Evolutionary conservation across 2,329 filamentous ascomycete species (phyloP).

Genomic region (Claviceps fusiformis): DNA sequence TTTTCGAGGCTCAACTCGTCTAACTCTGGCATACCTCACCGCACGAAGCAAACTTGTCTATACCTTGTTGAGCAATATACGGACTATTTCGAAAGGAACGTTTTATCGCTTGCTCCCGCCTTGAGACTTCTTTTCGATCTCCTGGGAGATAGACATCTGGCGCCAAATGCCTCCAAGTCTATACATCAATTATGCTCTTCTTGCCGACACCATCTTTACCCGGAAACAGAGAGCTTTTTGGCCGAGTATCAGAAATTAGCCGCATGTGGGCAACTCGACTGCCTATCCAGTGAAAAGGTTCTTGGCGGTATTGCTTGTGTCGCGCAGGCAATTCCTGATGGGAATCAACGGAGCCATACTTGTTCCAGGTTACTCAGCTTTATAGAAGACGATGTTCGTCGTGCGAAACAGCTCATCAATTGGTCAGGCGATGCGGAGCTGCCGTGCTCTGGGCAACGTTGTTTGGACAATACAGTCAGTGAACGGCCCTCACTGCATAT

Average conservation of each 20-base stretch:
- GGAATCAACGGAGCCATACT: conserved; percentile 37
- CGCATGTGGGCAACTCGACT: conserved; percentile 43
- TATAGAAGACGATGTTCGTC: conserved; percentile 41
- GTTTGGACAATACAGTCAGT: conserved; percentile 17
- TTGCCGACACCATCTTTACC: conserved; percentile 54
- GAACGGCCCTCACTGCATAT: conserved; percentile 35
- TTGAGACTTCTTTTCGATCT: conserved; percentile 63
- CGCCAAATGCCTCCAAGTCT: conserved; percentile 57
- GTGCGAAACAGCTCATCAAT: conserved; percentile 12
- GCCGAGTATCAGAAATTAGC: conserved; percentile 54
- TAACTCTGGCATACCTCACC: conserved; percentile 40
- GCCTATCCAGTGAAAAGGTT: conserved; percentile 57
- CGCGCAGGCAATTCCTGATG: conserved; percentile 54
- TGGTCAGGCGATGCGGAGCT: conserved; percentile 3
- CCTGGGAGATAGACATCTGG: conserved; percentile 47
- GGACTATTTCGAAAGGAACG: conserved; percentile 61
- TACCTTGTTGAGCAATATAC: conserved; percentile 59
- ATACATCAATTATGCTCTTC: conserved; percentile 64
- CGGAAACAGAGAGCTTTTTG: conserved; percentile 55
- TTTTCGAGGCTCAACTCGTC: conserved; percentile 39
- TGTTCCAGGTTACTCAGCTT: conserved; percentile 46
- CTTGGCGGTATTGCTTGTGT: conserved; percentile 63
- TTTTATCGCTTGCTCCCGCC: conserved; percentile 52
- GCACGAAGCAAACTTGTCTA: conserved; percentile 55
- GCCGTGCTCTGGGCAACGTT: conserved; percentile 14